Evolutionary conservation across 768 basidiomycete genomes (phyloP).

Genomic region (Suillus subalutaceus): DNA sequence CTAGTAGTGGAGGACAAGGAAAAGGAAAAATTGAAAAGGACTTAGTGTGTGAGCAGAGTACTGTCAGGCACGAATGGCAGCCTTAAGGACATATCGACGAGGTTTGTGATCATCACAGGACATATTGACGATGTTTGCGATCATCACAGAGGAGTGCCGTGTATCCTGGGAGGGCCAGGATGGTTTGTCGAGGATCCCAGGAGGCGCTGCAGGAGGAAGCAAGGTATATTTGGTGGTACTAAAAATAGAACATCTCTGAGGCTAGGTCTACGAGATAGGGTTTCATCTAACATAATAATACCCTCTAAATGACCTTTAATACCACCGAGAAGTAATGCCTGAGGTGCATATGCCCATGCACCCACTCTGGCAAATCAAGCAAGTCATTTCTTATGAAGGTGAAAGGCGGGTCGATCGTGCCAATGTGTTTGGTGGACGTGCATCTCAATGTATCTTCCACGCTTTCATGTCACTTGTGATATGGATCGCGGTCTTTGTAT

Average conservation of each 20-base stretch:
- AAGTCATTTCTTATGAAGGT: no score
- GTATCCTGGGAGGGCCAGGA: not conserved
- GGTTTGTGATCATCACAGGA: no score
- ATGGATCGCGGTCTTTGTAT: no score
- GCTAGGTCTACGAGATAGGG: not conserved
- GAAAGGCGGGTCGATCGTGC: no score
- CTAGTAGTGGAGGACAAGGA: not conserved
- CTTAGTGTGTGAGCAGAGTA: not conserved
- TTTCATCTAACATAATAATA: constrained; percentile 4
- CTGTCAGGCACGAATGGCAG: not conserved
- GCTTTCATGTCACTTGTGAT: no score
- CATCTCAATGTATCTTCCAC: no score
- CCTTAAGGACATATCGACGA: no score
- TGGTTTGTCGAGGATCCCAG: not conserved
- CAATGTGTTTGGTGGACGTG: no score
- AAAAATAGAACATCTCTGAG: not conserved
- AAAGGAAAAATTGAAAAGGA: not conserved
- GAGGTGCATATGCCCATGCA: no score
- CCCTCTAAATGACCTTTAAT: not conserved
- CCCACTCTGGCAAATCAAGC: no score
- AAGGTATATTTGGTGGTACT: constrained; percentile 2
- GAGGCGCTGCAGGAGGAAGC: constrained; percentile 1
- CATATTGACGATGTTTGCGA: not conserved
- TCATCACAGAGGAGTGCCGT: not conserved
- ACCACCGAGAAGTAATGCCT: not conserved